phyloP scores from a whole-genome alignment of 2,329 filamentous ascomycete genomes.

The Aspergillus ruber region DNA sequence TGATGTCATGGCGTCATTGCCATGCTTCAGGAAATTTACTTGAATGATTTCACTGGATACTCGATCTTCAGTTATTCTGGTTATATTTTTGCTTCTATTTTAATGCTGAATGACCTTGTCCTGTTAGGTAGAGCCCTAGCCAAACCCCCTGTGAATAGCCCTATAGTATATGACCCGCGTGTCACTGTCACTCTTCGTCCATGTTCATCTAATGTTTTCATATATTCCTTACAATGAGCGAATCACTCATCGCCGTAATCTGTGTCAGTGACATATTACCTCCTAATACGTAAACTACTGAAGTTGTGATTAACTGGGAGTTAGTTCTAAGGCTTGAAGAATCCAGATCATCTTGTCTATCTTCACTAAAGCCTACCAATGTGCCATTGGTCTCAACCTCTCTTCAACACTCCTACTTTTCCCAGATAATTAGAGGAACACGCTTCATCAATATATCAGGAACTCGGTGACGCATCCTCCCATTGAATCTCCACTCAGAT shows the following conservation, averaged over 20 bases:
- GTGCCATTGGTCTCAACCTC: neutral
- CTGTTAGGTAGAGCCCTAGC: too few relatives aligned
- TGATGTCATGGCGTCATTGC: slow-evolving; percentile 1
- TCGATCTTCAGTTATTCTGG: too few relatives aligned
- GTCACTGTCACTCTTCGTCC: too few relatives aligned
- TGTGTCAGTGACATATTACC: neutral
- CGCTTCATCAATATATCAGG: neutral
- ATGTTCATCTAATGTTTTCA: too few relatives aligned
- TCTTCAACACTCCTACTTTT: neutral
- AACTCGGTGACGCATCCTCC: neutral
- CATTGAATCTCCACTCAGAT: neutral
- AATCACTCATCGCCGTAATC: neutral
- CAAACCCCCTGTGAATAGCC: too few relatives aligned
- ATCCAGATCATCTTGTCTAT: neutral
- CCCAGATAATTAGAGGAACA: neutral
- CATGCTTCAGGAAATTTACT: neutral
- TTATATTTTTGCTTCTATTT: too few relatives aligned
- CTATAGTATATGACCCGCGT: too few relatives aligned
- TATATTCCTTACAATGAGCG: neutral
- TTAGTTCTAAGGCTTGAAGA: neutral
- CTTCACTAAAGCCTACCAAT: neutral
- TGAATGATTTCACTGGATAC: too few relatives aligned
- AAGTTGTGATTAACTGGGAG: neutral
- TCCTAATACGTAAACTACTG: neutral
- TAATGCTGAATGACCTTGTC: too few relatives aligned